These are phyloP conservation scores for Triglochin maritima DNA, from an alignment of 106 monocot species.

Conservation along the genomic window DNA sequence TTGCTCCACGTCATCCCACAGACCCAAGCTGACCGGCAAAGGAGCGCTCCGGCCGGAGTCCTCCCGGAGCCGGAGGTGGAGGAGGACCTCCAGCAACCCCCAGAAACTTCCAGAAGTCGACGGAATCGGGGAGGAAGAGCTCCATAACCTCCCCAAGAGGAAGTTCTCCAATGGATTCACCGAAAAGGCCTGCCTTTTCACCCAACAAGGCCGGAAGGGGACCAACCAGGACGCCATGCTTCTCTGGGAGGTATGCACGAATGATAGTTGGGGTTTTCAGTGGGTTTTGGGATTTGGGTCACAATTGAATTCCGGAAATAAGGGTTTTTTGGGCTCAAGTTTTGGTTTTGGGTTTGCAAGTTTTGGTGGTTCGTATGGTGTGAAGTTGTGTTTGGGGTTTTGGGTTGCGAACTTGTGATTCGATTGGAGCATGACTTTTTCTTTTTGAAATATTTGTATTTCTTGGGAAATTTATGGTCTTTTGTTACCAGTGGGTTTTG, in stretches of 20 bases:
- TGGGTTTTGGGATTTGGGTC: too few species aligned
- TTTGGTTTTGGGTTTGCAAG: background rate
- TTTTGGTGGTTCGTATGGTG: background rate
- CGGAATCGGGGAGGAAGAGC: slow-evolving; percentile 15
- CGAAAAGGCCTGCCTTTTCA: slow-evolving; percentile 23
- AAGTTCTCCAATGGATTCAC: slow-evolving; percentile 29
- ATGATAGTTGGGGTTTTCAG: background rate
- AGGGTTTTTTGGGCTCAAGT: background rate
- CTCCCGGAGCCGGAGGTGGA: background rate
- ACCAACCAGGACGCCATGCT: slow-evolving; percentile 57
- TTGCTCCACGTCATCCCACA: background rate
- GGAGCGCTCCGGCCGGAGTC: background rate
- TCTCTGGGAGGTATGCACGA: slow-evolving; percentile 39
- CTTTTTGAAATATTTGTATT: background rate
- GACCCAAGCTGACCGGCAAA: background rate
- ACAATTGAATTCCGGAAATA: background rate
- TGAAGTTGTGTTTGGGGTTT: background rate
- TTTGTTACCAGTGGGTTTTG: background rate
- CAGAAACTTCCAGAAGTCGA: background rate
- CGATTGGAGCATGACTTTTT: background rate
- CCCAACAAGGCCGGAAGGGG: slow-evolving; percentile 47
- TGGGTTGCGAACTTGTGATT: slow-evolving; percentile 4
- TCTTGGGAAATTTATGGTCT: background rate
- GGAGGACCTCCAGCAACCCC: background rate
- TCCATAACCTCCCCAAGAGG: slow-evolving; percentile 24